Percentiles rank a stretch among this genome's conserved stretches.
Conservation (phyloP, 306 rosid species). For the Sesbania bispinosa region DNA sequence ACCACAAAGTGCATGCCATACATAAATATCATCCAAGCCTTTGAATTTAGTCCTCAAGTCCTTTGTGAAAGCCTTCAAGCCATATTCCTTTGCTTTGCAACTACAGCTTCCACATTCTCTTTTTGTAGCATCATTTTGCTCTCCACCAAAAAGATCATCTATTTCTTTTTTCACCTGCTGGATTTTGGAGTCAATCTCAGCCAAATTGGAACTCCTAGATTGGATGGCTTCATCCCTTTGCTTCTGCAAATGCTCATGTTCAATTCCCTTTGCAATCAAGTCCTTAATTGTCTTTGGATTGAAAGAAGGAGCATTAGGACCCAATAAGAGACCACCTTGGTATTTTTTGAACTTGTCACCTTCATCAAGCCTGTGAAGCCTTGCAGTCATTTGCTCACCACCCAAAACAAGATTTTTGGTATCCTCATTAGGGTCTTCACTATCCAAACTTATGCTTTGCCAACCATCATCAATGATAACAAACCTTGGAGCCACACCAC, state of each 20-base stretch:
- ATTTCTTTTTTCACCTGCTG: constrained; percentile 47
- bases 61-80: constrained; percentile 72
- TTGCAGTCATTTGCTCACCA: constrained; percentile 73
- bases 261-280: constrained; percentile 55
- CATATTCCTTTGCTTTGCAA: constrained; percentile 24
- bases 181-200: constrained; percentile 37
- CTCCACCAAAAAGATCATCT: constrained; percentile 50
- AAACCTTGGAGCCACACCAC: constrained; percentile 67
- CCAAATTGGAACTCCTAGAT: constrained; percentile 30
- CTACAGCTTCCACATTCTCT: constrained; percentile 23
- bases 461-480: constrained; percentile 84
- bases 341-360: constrained; percentile 65
- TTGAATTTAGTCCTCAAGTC: constrained; percentile 68
- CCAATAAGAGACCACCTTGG: constrained; percentile 48
- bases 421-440: constrained; percentile 51
- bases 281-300: constrained; percentile 53
- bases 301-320: constrained; percentile 53
- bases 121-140: neutral
- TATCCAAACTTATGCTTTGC: constrained; percentile 78
- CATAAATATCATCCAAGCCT: constrained; percentile 73
- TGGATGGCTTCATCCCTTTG: constrained; percentile 32
- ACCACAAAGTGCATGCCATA: constrained; percentile 90
- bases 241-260: constrained; percentile 52
- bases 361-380: constrained; percentile 69
- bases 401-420: constrained; percentile 59